A percentile compares a stretch with the other conserved stretches of the same genome.
Conservation (phyloP, 495 filamentous ascomycete genomes). For the Corynascus novoguineensis region DNA sequence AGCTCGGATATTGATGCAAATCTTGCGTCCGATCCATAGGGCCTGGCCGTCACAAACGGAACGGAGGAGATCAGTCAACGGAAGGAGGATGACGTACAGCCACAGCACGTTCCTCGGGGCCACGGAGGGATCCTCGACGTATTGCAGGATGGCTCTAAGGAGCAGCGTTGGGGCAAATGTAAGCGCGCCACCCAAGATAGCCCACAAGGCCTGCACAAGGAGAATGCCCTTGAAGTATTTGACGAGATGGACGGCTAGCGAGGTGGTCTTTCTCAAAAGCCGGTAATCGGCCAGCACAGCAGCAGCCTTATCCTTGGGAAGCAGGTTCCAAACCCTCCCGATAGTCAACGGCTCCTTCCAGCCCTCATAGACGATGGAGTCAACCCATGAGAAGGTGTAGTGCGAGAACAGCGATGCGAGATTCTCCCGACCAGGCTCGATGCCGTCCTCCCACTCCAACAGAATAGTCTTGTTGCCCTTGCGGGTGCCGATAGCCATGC, state of each 20-base stretch:
- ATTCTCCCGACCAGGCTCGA: slow-evolving; percentile 80
- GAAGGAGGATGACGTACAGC: slow-evolving; percentile 89
- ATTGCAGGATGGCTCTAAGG: slow-evolving; percentile 84
- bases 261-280: slow-evolving; percentile 75
- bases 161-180: slow-evolving; percentile 89
- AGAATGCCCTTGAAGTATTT: slow-evolving; percentile 77
- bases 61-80: slow-evolving; percentile 68
- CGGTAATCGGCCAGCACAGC: slow-evolving; percentile 74
- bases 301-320: slow-evolving; percentile 80
- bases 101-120: slow-evolving; percentile 87
- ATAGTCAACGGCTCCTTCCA: slow-evolving; percentile 81
- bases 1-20: slow-evolving; percentile 86
- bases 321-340: slow-evolving; percentile 84
- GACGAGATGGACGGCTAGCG: slow-evolving; percentile 72
- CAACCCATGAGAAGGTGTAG: slow-evolving; percentile 85
- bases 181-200: slow-evolving; percentile 67
- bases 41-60: slow-evolving; percentile 79
- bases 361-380: slow-evolving; percentile 83
- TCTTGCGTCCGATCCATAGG: slow-evolving; percentile 89
- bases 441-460: slow-evolving; percentile 76
- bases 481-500: slow-evolving; percentile 72
- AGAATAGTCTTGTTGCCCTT: slow-evolving; percentile 88
- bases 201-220: slow-evolving; percentile 73
- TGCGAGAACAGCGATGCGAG: slow-evolving; percentile 83
- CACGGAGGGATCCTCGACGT: slow-evolving; percentile 74